phyloP scores from a whole-genome alignment of 805 yeast genomes.

The Debaryomyces castellii region DNA sequence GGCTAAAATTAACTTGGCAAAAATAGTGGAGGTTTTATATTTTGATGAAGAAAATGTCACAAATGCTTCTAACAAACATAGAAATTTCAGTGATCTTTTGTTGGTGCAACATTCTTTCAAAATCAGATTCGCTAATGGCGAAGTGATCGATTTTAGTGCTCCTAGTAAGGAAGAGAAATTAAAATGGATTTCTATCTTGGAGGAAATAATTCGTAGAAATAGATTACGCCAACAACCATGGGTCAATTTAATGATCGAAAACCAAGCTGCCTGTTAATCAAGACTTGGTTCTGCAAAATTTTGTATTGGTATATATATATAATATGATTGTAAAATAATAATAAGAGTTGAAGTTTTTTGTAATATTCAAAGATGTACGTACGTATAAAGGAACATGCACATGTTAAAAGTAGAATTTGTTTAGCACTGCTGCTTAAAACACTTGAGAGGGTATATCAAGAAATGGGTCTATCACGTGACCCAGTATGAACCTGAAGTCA shows the following conservation, averaged over 20 bases:
- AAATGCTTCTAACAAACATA: constrained; percentile 29
- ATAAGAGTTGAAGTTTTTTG: neutral
- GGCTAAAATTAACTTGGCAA: constrained; percentile 72
- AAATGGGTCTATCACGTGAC: too few relatives aligned
- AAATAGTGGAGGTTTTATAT: constrained; percentile 54
- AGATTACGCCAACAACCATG: constrained; percentile 59
- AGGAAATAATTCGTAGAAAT: constrained; percentile 55
- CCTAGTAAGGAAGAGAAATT: constrained; percentile 61
- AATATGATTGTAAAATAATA: neutral
- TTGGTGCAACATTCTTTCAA: constrained; percentile 73
- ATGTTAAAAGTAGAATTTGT: too few relatives aligned
- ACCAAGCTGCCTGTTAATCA: neutral
- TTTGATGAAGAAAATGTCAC: constrained; percentile 38
- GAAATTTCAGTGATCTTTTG: constrained; percentile 73
- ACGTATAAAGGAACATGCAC: too few relatives aligned
- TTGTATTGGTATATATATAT: neutral
- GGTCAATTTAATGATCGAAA: constrained; percentile 47
- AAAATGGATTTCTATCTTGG: constrained; percentile 65
- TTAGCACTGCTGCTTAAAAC: too few relatives aligned
- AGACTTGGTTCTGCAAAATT: neutral
- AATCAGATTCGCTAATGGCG: constrained; percentile 74
- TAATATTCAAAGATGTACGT: neutral
- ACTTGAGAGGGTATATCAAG: too few relatives aligned
- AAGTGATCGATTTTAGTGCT: constrained; percentile 81
- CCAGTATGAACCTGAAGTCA: neutral